These are phyloP conservation scores for Kwoniella europaea DNA, from an alignment of 768 basidiomycete species.

Conservation along the genomic window DNA sequence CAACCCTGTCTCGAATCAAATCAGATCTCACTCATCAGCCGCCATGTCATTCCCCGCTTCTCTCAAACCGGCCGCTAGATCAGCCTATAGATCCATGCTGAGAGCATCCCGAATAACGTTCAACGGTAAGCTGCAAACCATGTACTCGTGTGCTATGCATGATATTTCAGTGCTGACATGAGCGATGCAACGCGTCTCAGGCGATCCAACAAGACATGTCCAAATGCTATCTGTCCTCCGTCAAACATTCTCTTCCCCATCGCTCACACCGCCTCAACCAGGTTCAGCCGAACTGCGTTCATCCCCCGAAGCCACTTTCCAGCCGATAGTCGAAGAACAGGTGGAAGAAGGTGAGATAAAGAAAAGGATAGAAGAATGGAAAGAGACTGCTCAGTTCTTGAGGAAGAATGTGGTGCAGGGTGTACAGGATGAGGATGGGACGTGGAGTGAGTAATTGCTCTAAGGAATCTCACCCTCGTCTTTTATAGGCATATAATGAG, in stretches of 20 bases:
- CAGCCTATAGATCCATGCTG: constrained; percentile 45
- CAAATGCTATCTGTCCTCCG: constrained; percentile 41
- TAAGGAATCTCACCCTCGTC: too few relatives aligned
- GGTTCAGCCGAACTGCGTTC: constrained; percentile 17
- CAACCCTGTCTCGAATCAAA: too few relatives aligned
- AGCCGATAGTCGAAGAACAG: constrained; percentile 5
- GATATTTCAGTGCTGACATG: too few relatives aligned
- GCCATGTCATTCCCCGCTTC: constrained; percentile 40
- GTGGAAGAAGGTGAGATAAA: constrained; percentile 18
- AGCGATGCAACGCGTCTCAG: too few relatives aligned
- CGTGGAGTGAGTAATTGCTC: constrained; percentile 64
- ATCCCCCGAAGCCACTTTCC: neutral
- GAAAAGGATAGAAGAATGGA: constrained; percentile 62
- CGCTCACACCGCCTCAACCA: constrained; percentile 39
- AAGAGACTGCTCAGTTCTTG: constrained; percentile 75
- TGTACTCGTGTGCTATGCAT: too few relatives aligned
- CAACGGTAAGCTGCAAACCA: too few relatives aligned
- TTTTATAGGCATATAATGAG: too few relatives aligned
- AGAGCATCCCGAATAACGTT: constrained; percentile 49
- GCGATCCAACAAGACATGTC: constrained; percentile 29
- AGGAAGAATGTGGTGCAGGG: constrained; percentile 87
- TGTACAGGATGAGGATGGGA: constrained; percentile 61
- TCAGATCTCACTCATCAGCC: too few relatives aligned
- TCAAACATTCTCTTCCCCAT: constrained; percentile 50
- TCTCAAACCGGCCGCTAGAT: constrained; percentile 38